Evolutionary conservation across 805 yeast genomes (phyloP).

Genomic region (Candida parachauliodes): DNA sequence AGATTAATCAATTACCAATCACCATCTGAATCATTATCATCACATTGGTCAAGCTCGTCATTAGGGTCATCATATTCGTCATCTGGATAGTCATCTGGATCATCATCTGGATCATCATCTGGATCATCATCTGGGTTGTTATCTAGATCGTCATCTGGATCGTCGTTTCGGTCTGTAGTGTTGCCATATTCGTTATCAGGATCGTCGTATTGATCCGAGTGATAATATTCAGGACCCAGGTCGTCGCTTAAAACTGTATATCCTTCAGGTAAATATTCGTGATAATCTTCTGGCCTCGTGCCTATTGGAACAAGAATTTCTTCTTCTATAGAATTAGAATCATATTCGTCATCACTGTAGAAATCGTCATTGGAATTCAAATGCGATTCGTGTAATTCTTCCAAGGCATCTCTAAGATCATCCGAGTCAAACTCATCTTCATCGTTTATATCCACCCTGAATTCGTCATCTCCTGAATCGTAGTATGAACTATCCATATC

Average conservation of each 20-base stretch:
- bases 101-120: not conserved
- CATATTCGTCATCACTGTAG: not conserved
- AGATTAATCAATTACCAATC: too few species aligned
- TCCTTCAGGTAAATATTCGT: too few species aligned
- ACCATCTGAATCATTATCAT: conserved; percentile 2
- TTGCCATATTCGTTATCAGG: not conserved
- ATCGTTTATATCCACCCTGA: not conserved
- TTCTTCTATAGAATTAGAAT: too few species aligned
- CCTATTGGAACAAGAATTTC: too few species aligned
- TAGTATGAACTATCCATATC: conserved; percentile 16
- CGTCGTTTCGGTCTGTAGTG: not conserved
- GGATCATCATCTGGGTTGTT: not conserved
- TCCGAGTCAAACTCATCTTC: conserved; percentile 11
- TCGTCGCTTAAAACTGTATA: too few species aligned
- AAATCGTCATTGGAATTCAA: not conserved
- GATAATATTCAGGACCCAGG: too few species aligned
- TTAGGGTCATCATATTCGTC: conserved; percentile 1
- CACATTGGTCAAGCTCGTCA: not conserved
- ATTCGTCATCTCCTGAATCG: conserved; percentile 1
- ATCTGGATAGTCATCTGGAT: not conserved
- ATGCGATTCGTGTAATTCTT: conserved; percentile 16
- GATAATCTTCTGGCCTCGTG: too few species aligned
- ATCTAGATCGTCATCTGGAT: conserved; percentile 2
- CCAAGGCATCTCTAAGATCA: conserved; percentile 23
- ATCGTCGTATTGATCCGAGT: too few species aligned